These are phyloP conservation scores for Cubamyces sp. DNA, from an alignment of 768 basidiomycete species.

Conservation along the genomic window DNA sequence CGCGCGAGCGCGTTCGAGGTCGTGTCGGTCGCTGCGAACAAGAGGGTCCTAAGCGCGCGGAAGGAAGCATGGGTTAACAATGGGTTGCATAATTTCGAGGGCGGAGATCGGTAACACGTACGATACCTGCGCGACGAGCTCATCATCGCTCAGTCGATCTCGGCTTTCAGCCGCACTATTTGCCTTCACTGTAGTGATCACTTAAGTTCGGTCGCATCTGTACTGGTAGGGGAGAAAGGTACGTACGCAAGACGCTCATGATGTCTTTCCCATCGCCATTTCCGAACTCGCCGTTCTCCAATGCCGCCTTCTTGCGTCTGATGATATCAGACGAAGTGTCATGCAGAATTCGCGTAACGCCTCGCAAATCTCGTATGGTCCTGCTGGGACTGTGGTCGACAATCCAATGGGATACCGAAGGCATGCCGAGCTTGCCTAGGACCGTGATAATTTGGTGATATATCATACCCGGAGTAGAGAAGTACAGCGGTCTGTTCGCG, in stretches of 20 bases:
- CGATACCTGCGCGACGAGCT: conserved; percentile 45
- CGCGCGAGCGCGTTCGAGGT: conserved; percentile 3
- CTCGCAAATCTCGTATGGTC: conserved; percentile 44
- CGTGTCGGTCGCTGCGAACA: conserved; percentile 11
- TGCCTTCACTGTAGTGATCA: conserved; percentile 39
- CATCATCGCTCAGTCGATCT: conserved; percentile 34
- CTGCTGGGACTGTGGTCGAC: conserved; percentile 44
- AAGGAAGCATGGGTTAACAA: background rate
- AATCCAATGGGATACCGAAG: conserved; percentile 45
- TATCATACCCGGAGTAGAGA: conserved; percentile 35
- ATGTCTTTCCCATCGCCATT: conserved; percentile 44
- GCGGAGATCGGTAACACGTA: background rate
- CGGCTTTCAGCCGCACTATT: conserved; percentile 37
- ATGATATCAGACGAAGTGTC: conserved; percentile 45
- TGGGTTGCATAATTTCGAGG: no score
- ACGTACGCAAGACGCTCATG: conserved; percentile 48
- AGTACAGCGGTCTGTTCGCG: background rate
- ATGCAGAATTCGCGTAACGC: conserved; percentile 52
- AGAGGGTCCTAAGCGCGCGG: background rate
- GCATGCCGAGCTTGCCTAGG: conserved; percentile 43
- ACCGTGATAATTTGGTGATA: conserved; percentile 48
- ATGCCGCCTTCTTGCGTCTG: conserved; percentile 39
- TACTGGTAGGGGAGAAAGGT: no score
- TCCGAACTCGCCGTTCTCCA: conserved; percentile 25
- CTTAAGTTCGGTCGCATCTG: no score